These are phyloP conservation scores for Penicillium sclerotigenum DNA, from an alignment of 2,329 filamentous ascomycete species.

Conservation along the genomic window DNA sequence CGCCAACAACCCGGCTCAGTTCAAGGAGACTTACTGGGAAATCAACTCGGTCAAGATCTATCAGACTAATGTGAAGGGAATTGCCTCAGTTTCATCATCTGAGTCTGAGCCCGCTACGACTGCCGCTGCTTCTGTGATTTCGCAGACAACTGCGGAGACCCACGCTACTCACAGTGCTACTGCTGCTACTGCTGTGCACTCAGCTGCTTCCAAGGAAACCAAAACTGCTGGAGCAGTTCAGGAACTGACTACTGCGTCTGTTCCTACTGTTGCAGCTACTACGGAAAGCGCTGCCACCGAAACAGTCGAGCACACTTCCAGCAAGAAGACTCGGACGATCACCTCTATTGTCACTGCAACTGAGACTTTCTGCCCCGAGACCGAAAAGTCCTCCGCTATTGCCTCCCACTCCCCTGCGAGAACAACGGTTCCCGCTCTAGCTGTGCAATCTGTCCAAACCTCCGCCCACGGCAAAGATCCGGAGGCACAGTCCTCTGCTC, in stretches of 20 bases:
- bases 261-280: neutral
- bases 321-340: conserved; percentile 6
- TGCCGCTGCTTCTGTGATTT: neutral
- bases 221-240: neutral
- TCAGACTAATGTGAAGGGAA: conserved; percentile 24
- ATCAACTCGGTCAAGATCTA: conserved; percentile 72
- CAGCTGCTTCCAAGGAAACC: neutral
- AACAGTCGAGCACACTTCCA: neutral
- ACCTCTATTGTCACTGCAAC: conserved; percentile 12
- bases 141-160: neutral
- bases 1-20: conserved; percentile 63
- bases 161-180: neutral
- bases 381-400: neutral
- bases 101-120: neutral
- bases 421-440: neutral
- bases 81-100: conserved; percentile 4
- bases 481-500: neutral
- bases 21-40: conserved; percentile 72
- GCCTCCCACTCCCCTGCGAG: neutral
- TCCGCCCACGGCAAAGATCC: neutral
- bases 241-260: neutral
- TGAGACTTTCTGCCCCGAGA: conserved; percentile 20
- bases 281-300: neutral
- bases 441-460: neutral
- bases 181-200: neutral